These are phyloP conservation scores for Plectranthus barbatus DNA, from an alignment of 257 asterid genomes.

Conservation along the genomic window DNA sequence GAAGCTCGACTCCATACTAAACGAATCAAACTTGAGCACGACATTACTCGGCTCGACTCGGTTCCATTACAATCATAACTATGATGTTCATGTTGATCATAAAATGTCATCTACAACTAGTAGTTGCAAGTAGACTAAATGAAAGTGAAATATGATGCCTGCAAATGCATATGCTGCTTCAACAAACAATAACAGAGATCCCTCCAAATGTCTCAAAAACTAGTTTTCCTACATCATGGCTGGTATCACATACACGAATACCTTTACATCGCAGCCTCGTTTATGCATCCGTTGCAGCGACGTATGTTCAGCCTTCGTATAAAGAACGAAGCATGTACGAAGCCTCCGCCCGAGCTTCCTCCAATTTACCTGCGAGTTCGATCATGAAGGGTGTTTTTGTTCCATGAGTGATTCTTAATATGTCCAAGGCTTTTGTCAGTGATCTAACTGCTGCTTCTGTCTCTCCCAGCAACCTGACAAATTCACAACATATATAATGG, in stretches of 20 bases:
- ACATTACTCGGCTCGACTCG: too few species aligned
- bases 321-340: slow-evolving; percentile 37
- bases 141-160: too few species aligned
- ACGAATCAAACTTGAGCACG: too few species aligned
- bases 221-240: neutral
- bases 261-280: neutral
- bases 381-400: slow-evolving; percentile 41
- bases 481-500: neutral
- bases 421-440: slow-evolving; percentile 55
- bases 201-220: neutral
- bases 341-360: slow-evolving; percentile 83
- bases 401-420: slow-evolving; percentile 70
- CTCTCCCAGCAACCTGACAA: slow-evolving; percentile 63
- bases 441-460: slow-evolving; percentile 61
- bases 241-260: neutral
- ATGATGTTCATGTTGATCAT: too few species aligned
- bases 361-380: slow-evolving; percentile 62
- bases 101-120: too few species aligned
- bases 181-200: neutral
- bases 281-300: neutral
- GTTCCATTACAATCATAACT: too few species aligned
- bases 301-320: neutral
- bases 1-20: too few species aligned
- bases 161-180: too few species aligned
- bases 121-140: too few species aligned